phyloP scores from a whole-genome alignment of 352 stramenopile genomes.

The Pythium brassicae region DNA sequence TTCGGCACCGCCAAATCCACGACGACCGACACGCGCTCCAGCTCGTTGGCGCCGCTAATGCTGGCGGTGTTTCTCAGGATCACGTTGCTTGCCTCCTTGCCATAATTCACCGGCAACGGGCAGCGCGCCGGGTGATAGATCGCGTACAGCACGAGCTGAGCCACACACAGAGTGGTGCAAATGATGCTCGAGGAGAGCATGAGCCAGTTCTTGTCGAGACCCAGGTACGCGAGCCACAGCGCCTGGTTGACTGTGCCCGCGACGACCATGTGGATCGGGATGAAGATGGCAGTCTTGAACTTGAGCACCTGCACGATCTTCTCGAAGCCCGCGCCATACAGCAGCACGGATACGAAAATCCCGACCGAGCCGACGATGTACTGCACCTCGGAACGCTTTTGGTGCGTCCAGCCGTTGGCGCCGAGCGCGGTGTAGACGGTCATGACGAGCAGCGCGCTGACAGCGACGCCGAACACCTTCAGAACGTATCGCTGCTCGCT shows the following conservation, averaged over 20 bases:
- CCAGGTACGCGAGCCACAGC: slow-evolving; percentile 43
- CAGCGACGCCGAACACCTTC: slow-evolving; percentile 18
- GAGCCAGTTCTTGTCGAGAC: slow-evolving; percentile 41
- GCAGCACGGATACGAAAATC: slow-evolving; percentile 26
- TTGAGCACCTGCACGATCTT: slow-evolving; percentile 35
- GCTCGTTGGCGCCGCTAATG: too few relatives aligned
- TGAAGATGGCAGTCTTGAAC: slow-evolving; percentile 35
- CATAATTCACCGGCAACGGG: too few relatives aligned
- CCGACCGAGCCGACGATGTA: slow-evolving; percentile 30
- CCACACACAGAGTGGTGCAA: slow-evolving; percentile 28
- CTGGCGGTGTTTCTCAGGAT: too few relatives aligned
- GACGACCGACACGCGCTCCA: too few relatives aligned
- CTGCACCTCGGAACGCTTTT: slow-evolving; percentile 21
- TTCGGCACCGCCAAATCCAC: slow-evolving; percentile 2
- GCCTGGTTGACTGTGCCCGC: slow-evolving; percentile 34
- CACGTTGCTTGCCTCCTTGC: too few relatives aligned
- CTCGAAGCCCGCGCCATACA: slow-evolving; percentile 38
- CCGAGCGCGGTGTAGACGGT: slow-evolving; percentile 42
- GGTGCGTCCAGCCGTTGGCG: slow-evolving; percentile 21
- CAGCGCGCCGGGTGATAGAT: slow-evolving; percentile 42
- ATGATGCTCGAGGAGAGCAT: slow-evolving; percentile 44
- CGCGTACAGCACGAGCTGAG: slow-evolving; percentile 34
- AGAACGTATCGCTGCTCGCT: slow-evolving; percentile 34
- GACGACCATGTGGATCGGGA: slow-evolving; percentile 47
- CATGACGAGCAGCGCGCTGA: slow-evolving; percentile 20